Base-by-base conservation (phyloP, 768 basidiomycete species). In the Trametes gibbosa region DNA sequence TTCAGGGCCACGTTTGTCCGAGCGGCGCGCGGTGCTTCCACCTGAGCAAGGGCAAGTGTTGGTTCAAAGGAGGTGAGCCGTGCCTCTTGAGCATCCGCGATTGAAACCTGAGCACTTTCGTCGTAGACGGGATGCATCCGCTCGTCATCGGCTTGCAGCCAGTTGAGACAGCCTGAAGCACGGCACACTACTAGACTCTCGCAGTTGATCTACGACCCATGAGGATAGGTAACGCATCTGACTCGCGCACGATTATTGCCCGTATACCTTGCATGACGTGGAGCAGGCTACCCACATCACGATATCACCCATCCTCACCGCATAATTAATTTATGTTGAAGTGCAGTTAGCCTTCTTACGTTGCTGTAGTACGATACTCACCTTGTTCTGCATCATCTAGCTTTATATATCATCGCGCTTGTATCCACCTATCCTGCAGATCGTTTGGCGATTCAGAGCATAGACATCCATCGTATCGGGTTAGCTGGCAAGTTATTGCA, bases 41-140 rank as follows among this genome's bases (percentile, higher is more conserved):
- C 70, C 74, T 87, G 29, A 83, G 81, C 73, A 89, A 87, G 68
- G 89, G 90, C 42, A 91, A 87, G 73, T 92, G 90, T 69, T 91
- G 90, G 89, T 92, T 92, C 73, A 91, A 92, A 80, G 89, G 86
- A 64, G 73, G 80, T 81, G 56, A 66, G 81, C 73, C 9, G 29
- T 13, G 23, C 25, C 47, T 32, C 10, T 32, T 32, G 29, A 29
- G 32, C 40, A 13, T 29, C 10, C 24, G 9, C 45, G 19, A 2
- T 10, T n/a, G 10, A 5, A 27, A 10, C 17, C 14, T 49, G 25
- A 42, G 46, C 55, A 17, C 19, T 16, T 12, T 6, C 25, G 37
- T 19, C 8, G 25, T 48, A 79, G 78, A 76, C 49, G 76, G 75
- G 50, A 79, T 79, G 78, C 78, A 79, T 45, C 65, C 64, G 24